Conservation (phyloP, 331 rosid genomes). For the Malus hybrid region DNA sequence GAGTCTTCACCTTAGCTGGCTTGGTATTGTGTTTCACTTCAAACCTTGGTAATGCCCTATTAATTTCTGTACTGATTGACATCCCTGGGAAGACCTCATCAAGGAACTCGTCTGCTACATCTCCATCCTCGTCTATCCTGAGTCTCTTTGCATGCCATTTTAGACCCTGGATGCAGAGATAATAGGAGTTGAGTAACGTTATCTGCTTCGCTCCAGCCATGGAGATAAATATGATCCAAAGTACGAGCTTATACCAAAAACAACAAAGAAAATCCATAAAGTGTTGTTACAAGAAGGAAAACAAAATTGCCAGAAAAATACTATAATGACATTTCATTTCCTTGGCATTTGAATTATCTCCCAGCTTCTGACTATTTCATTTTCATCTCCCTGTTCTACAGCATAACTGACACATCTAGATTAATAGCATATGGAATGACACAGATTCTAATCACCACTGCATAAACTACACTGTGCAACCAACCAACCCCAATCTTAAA, state of each 20-base stretch:
- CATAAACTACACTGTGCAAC: neutral
- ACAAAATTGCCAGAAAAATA: neutral
- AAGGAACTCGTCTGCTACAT: slow-evolving; percentile 74
- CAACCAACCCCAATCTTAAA: neutral
- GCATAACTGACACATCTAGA: neutral
- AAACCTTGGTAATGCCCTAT: slow-evolving; percentile 40
- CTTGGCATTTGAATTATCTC: neutral
- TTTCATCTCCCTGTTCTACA: neutral
- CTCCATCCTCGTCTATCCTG: slow-evolving; percentile 86
- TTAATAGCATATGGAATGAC: neutral
- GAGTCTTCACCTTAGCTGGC: slow-evolving; percentile 57
- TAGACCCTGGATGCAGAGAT: slow-evolving; percentile 53
- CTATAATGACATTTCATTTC: neutral
- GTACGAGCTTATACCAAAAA: neutral
- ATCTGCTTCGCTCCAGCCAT: neutral
- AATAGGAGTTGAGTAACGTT: neutral
- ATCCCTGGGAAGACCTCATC: slow-evolving; percentile 49
- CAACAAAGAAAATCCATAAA: neutral
- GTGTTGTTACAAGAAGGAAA: neutral
- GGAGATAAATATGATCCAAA: neutral
- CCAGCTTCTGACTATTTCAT: neutral
- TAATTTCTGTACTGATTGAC: slow-evolving; percentile 17
- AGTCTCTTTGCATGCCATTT: slow-evolving; percentile 71
- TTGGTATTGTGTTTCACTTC: slow-evolving; percentile 39
- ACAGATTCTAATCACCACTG: neutral